Base-by-base conservation (phyloP, 2,329 filamentous ascomycete genomes). In the Celoporthe dispersa region DNA sequence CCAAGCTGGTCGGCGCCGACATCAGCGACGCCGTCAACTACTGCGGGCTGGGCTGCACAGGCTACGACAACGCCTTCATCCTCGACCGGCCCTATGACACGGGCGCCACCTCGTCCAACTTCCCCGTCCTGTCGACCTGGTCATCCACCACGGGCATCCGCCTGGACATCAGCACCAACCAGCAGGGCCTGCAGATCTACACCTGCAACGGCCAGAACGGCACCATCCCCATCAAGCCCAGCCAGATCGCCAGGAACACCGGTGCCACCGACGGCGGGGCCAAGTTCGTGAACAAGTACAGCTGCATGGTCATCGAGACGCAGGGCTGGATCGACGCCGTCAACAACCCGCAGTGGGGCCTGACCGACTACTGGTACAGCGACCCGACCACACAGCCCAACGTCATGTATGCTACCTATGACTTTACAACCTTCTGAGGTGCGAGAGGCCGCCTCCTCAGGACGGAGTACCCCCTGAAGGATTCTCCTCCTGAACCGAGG, bases 161-260 rank as follows among this genome's bases (percentile, higher is more conserved):
- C 6, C 62, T 69, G 12, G 68, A 69, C 44, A 61, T 69, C 31
- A 55, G 37, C 22, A 69, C 68, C 11, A 66, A 69, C 62, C 68
- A 69, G 62, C 68, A 69, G 53, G 68, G 68, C 28, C 68, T 69
- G 25, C 68, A 69, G 62, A 60, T 69, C 39, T 69, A 69, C 68
- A 41, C 31, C 37, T 69, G 68, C 68, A 69, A 69, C 31, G 68
- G 68, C 14, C 68, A 69, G 63, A 69, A 69, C 57, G 68, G 68
- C 68, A 69, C 68, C 3, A 66, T 69, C 53, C 68, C 68, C 62
- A n/a, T 65, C 37, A 69, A 69, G 68, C 62, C 53, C 28, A 69
- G 68, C 63, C 68, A 69, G 63, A 51, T 69, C 44, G 63, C 62
- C 22, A 12, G 68, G 39, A 69, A 69, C 31, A 51, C 48, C 25